Evolutionary conservation across 768 basidiomycete species (phyloP).

Genomic region (Amanita subjunquillea): DNA sequence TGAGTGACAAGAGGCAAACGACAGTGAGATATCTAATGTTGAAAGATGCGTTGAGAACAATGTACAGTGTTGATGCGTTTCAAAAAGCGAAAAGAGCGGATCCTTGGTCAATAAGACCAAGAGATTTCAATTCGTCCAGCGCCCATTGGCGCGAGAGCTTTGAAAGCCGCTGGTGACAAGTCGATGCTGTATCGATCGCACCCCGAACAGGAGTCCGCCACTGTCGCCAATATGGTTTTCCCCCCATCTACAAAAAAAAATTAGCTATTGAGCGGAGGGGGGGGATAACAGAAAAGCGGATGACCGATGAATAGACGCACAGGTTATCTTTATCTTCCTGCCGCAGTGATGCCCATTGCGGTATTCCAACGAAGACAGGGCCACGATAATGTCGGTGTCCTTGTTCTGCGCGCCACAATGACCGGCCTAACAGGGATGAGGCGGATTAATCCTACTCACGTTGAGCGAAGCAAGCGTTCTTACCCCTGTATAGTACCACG

Average conservation of each 20-base stretch:
- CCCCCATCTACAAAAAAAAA: slow-evolving; percentile 14
- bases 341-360: slow-evolving; percentile 13
- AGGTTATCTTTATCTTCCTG: slow-evolving; percentile 14
- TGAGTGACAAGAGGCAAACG: not conserved
- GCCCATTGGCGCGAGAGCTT: slow-evolving; percentile 16
- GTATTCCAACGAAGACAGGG: slow-evolving; percentile 13
- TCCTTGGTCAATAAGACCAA: slow-evolving; percentile 9
- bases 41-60: not conserved
- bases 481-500: slow-evolving; percentile 15
- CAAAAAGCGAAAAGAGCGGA: not conserved
- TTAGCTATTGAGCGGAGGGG: not conserved
- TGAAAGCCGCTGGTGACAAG: slow-evolving; percentile 18
- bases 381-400: slow-evolving; percentile 15
- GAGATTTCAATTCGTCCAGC: slow-evolving; percentile 14
- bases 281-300: not conserved
- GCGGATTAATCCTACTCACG: not conserved
- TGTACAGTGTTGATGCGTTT: not conserved
- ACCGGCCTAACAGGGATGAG: slow-evolving; percentile 11
- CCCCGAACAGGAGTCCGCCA: slow-evolving; percentile 21
- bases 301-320: slow-evolving; percentile 7
- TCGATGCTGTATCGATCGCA: slow-evolving; percentile 17
- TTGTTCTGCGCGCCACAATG: slow-evolving; percentile 14
- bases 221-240: slow-evolving; percentile 13
- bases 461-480: not conserved
- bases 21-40: not conserved